These are phyloP conservation scores for Oryza meridionalis DNA, from an alignment of 176 grass and related monocot genomes.

Conservation along the genomic window DNA sequence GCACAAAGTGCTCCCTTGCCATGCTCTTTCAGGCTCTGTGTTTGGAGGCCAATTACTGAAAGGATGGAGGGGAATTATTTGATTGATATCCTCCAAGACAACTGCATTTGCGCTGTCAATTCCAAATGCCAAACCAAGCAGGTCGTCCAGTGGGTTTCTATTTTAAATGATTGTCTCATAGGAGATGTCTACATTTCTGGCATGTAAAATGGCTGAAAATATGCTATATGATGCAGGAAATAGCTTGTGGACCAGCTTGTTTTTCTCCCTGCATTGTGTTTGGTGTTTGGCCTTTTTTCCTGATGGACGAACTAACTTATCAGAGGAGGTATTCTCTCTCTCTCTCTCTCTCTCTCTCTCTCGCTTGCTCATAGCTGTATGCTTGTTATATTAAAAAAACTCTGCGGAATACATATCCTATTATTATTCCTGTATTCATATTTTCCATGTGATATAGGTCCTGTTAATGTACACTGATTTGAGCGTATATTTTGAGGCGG, in stretches of 20 bases:
- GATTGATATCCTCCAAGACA: neutral
- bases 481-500: neutral
- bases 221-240: neutral
- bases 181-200: conserved; percentile 6
- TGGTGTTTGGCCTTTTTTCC: neutral
- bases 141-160: neutral
- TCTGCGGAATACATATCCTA: neutral
- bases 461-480: neutral
- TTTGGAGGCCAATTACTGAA: neutral
- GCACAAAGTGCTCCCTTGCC: conserved; percentile 31
- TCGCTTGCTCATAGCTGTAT: neutral
- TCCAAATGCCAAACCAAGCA: conserved; percentile 38
- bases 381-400: neutral
- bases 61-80: neutral
- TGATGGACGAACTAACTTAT: conserved; percentile 27
- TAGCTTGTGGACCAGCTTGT: conserved; percentile 32
- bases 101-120: neutral
- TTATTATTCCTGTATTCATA: neutral
- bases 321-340: neutral
- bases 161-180: neutral
- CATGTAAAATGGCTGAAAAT: conserved; percentile 17
- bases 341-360: too few species aligned
- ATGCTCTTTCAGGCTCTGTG: neutral
- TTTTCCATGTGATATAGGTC: neutral
- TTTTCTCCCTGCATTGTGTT: conserved; percentile 25